These are phyloP conservation scores for Linnemannia zychae DNA, from an alignment of 192 early-diverging fungal species.

Conservation along the genomic window DNA sequence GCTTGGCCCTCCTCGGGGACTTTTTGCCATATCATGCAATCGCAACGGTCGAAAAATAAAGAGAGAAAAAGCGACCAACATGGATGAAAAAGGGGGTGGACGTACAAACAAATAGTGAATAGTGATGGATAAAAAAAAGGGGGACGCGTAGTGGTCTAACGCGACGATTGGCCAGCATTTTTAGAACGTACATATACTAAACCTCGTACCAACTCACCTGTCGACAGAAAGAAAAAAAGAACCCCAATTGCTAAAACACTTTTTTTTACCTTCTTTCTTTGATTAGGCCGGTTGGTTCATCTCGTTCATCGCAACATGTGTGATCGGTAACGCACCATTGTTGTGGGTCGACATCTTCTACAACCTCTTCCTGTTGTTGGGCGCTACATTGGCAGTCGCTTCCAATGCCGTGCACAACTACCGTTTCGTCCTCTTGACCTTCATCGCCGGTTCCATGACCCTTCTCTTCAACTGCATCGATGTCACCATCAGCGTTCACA, in stretches of 20 bases:
- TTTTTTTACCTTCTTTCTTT: not conserved
- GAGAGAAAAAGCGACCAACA: not conserved
- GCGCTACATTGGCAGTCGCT: conserved; percentile 39
- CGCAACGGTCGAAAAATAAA: not conserved
- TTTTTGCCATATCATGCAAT: not conserved
- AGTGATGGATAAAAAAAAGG: not conserved
- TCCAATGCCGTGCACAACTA: conserved; percentile 51
- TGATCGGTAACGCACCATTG: conserved; percentile 9
- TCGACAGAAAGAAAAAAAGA: not conserved
- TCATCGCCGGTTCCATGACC: conserved; percentile 40
- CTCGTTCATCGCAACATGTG: conserved; percentile 51
- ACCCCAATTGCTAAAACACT: not conserved
- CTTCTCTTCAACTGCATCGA: conserved; percentile 19
- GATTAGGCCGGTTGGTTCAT: conserved; percentile 62
- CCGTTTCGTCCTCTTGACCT: conserved; percentile 54
- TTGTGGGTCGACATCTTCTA: conserved; percentile 60
- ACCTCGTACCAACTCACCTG: no score
- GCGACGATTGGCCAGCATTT: not conserved
- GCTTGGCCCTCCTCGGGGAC: not conserved
- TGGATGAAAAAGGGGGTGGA: not conserved
- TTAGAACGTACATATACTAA: not conserved
- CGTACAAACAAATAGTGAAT: not conserved
- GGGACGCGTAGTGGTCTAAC: not conserved
- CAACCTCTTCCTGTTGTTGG: conserved; percentile 55
- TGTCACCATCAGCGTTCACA: not conserved